Conservation (phyloP, 1,139 yeast species). For the Scheffersomyces titani region DNA sequence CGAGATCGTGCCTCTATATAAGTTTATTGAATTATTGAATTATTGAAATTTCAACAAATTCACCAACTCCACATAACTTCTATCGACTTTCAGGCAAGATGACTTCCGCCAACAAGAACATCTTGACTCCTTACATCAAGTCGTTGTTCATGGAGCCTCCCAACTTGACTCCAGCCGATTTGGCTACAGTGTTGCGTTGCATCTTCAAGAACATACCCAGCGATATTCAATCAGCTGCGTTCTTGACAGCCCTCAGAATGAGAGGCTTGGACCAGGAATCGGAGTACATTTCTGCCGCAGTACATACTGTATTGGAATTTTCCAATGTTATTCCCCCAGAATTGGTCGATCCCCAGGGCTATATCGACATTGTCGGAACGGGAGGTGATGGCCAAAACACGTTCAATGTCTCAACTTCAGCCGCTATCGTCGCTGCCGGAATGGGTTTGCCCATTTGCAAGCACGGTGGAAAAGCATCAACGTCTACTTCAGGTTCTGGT, state of each 20-base stretch:
- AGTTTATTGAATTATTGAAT: not conserved
- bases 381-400: conserved; percentile 99
- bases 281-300: conserved; percentile 84
- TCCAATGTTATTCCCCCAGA: conserved; percentile 51
- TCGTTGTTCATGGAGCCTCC: conserved; percentile 61
- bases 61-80: not conserved
- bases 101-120: conserved; percentile 20
- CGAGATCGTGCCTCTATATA: not conserved
- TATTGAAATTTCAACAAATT: not conserved
- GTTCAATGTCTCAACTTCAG: conserved; percentile 91
- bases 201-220: conserved; percentile 62
- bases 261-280: conserved; percentile 82
- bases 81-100: not conserved
- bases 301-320: conserved; percentile 62
- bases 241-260: conserved; percentile 72
- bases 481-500: conserved; percentile 91
- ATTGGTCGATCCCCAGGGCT: conserved; percentile 51
- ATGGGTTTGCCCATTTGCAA: conserved; percentile 80
- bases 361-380: conserved; percentile 92
- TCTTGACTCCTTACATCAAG: conserved; percentile 64
- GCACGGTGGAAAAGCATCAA: conserved; percentile 97
- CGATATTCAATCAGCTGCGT: conserved; percentile 76
- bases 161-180: conserved; percentile 58
- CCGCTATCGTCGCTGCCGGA: conserved; percentile 94
- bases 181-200: conserved; percentile 58